Evolutionary conservation across 176 grass and related monocot species (phyloP).

Genomic region (Avena eriantha): DNA sequence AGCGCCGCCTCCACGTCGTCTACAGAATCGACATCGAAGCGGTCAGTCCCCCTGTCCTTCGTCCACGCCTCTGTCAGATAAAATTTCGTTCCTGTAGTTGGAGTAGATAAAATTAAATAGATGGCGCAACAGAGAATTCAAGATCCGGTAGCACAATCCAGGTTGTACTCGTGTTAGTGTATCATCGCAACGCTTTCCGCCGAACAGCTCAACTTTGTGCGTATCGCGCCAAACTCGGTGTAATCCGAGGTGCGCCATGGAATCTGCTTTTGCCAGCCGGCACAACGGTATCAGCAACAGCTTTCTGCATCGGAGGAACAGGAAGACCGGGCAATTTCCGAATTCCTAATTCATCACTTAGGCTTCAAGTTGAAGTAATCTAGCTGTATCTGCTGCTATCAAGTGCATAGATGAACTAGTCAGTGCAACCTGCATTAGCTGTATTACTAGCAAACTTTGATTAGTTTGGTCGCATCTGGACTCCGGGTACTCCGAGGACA

Average conservation of each 20-base stretch:
- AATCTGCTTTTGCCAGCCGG: conserved; percentile 42
- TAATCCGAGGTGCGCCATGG: conserved; percentile 18
- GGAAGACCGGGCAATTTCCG: background rate
- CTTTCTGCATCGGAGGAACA: background rate
- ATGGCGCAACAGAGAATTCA: background rate
- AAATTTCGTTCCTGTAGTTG: background rate
- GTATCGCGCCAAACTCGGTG: background rate
- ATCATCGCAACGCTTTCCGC: conserved; percentile 12
- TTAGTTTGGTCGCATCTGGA: background rate
- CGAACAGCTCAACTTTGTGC: background rate
- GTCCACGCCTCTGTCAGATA: background rate
- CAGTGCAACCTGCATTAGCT: background rate
- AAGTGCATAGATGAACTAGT: background rate
- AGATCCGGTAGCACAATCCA: conserved; percentile 21
- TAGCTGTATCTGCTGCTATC: background rate
- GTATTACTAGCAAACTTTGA: background rate
- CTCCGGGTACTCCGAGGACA: background rate
- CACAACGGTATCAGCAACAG: conserved; percentile 11
- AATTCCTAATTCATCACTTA: conserved; percentile 3
- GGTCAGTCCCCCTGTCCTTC: conserved; percentile 38
- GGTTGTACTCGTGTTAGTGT: background rate
- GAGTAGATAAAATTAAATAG: background rate
- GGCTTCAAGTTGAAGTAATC: background rate
- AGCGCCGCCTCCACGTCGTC: conserved; percentile 69
- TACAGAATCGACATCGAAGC: conserved; percentile 95